Base-by-base conservation (phyloP, 1,284 basidiomycete genomes). In the Mycena citricolor region DNA sequence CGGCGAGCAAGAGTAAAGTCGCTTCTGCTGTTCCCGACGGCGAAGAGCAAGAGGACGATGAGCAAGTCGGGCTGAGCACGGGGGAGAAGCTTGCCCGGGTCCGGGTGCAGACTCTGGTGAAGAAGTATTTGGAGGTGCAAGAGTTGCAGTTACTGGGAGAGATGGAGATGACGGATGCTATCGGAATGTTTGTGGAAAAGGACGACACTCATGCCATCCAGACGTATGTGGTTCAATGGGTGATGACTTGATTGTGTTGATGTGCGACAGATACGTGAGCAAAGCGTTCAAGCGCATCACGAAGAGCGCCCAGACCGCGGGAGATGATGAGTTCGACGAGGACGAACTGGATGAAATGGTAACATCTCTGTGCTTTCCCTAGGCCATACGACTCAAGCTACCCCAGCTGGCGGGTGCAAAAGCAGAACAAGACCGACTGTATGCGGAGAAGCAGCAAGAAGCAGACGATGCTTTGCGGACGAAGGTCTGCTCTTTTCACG, bases 101-200 rank as follows among this genome's bases (percentile, higher is more conserved):
- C 22, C 68, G 88, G 21, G 86, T 90, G 51, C 80, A 77, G 54
- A 83, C 82, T 29, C 76, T 97, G 17, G 94, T 97, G 39, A 77
- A 82, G 57, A 88, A 95, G 65, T 97, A 94, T 62, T 67, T 97
- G 38, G 74, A 83, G 11, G 91, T 90, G 39, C 94, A 97, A 68
- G 87, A 92, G 58, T 67, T 97, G 55, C 90, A 94, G 64, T 69
- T 97, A 36, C 68, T 97, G 13, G 87, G 86, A 1, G 90, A 94
- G 66, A 74, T 73, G 31, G 90, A 87, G 14, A 88, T 97, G 83
- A 85, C 86, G 33, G 86, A 92, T 60, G 94, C 94, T 6, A 92
- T 97, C 44, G 86, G 90, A 70, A 77, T 83, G 60, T 97, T 90
- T 66, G 92, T 97, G 44, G 93, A 95, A 63, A 97, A 97, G 72